A percentile compares a stretch with the other conserved stretches of the same genome.
Evolutionary conservation across 176 grass and related monocot species (phyloP).

Genomic region (Ananas comosus): DNA sequence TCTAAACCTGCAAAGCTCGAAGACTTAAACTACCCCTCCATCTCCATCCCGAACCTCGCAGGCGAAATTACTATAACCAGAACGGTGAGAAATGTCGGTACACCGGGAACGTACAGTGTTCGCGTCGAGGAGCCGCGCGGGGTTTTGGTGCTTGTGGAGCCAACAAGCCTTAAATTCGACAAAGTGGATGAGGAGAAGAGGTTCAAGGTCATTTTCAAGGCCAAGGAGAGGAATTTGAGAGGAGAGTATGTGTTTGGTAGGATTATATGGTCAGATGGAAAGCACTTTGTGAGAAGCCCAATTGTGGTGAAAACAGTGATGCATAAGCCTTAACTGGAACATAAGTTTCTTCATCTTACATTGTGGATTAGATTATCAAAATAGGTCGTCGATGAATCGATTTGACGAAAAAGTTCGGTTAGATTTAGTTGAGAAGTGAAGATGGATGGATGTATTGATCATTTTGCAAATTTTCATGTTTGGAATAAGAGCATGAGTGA

Average conservation of each 20-base stretch:
- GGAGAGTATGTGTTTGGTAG: conserved; percentile 61
- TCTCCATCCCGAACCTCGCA: conserved; percentile 48
- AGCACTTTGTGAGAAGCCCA: conserved; percentile 60
- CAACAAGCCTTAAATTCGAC: conserved; percentile 47
- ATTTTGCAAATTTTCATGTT: no score
- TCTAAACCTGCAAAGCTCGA: conserved; percentile 18
- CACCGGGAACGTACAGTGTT: conserved; percentile 37
- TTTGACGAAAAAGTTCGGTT: no score
- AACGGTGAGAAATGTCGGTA: conserved; percentile 61
- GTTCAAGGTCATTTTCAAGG: conserved; percentile 51
- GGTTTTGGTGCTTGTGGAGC: conserved; percentile 56
- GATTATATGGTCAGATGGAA: conserved; percentile 66
- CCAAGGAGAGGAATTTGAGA: conserved; percentile 14
- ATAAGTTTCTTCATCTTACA: background rate
- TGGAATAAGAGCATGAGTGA: no score
- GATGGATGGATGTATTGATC: no score
- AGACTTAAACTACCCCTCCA: conserved; percentile 87
- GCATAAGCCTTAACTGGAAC: background rate
- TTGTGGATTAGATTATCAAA: background rate
- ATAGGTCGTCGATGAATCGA: background rate
- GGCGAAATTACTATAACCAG: conserved; percentile 34
- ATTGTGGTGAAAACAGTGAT: conserved; percentile 39
- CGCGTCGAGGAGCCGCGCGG: conserved; percentile 37
- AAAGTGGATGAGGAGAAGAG: conserved; percentile 35
- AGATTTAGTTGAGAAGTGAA: no score